phyloP scores from a whole-genome alignment of 345 rosid genomes.

The Erucastrum elatum region DNA sequence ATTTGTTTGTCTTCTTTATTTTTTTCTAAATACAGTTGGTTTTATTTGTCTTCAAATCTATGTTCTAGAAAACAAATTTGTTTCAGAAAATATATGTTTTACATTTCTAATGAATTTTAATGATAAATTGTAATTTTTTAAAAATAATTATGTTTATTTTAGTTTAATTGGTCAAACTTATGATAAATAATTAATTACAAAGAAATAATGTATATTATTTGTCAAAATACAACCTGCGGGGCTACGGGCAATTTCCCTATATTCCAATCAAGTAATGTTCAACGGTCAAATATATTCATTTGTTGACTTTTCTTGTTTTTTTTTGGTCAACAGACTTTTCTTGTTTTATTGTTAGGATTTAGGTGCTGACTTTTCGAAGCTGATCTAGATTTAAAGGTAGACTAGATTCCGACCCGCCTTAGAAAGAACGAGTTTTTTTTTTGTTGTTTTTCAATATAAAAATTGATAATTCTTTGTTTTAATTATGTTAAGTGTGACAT shows the following conservation, averaged over 20 bases:
- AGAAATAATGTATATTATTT: not conserved
- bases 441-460: too few species aligned
- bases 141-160: too few species aligned
- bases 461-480: too few species aligned
- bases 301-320: slow-evolving; percentile 1
- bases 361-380: slow-evolving; percentile 23
- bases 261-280: not conserved
- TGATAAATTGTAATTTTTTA: too few species aligned
- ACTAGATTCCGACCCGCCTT: too few species aligned
- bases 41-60: not conserved
- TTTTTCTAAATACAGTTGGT: not conserved
- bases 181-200: too few species aligned
- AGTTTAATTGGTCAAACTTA: too few species aligned
- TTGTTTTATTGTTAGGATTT: slow-evolving; percentile 15
- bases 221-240: not conserved
- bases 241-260: not conserved
- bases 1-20: not conserved
- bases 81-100: too few species aligned
- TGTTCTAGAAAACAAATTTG: too few species aligned
- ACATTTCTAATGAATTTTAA: too few species aligned
- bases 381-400: not conserved
- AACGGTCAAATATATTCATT: slow-evolving; percentile 27
- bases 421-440: too few species aligned
- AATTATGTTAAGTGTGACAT: too few species aligned
- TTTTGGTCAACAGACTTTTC: not conserved